phyloP scores from a whole-genome alignment of 495 filamentous ascomycete species.

The Delitschia confertaspora region DNA sequence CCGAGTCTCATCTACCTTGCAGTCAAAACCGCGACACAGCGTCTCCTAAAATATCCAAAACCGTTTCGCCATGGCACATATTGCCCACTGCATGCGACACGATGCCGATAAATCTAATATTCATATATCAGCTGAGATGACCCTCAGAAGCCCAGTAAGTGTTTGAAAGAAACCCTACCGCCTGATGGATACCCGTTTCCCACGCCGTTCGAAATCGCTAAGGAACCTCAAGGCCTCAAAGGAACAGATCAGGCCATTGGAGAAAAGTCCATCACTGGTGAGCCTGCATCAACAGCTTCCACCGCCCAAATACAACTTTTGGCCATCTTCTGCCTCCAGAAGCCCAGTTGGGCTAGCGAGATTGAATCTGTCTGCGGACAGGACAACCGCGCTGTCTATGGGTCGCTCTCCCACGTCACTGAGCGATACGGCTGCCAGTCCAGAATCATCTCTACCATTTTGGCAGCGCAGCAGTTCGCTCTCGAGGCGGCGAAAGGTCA shows the following conservation, averaged over 20 bases:
- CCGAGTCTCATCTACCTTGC: constrained; percentile 30
- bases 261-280: constrained; percentile 16
- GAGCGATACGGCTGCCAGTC: constrained; percentile 27
- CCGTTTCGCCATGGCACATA: constrained; percentile 32
- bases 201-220: constrained; percentile 24
- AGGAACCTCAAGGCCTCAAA: constrained; percentile 21
- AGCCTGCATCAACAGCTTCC: constrained; percentile 16
- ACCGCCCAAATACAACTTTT: constrained; percentile 25
- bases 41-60: constrained; percentile 18
- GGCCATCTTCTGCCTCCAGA: constrained; percentile 17
- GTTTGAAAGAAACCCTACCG: not conserved
- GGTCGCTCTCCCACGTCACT: constrained; percentile 30
- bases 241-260: constrained; percentile 6
- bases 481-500: constrained; percentile 50
- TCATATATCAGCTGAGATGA: constrained; percentile 28
- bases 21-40: constrained; percentile 19
- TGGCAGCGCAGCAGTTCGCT: constrained; percentile 29
- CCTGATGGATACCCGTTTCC: constrained; percentile 22
- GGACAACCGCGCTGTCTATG: constrained; percentile 27
- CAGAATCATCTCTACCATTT: constrained; percentile 18
- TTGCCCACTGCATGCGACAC: constrained; percentile 30
- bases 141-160: constrained; percentile 21
- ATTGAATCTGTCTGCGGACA: constrained; percentile 21
- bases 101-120: constrained; percentile 22
- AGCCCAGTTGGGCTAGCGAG: constrained; percentile 16